These are phyloP conservation scores for Boeremia lycopersici DNA, from an alignment of 2,329 filamentous ascomycete species.

Conservation along the genomic window DNA sequence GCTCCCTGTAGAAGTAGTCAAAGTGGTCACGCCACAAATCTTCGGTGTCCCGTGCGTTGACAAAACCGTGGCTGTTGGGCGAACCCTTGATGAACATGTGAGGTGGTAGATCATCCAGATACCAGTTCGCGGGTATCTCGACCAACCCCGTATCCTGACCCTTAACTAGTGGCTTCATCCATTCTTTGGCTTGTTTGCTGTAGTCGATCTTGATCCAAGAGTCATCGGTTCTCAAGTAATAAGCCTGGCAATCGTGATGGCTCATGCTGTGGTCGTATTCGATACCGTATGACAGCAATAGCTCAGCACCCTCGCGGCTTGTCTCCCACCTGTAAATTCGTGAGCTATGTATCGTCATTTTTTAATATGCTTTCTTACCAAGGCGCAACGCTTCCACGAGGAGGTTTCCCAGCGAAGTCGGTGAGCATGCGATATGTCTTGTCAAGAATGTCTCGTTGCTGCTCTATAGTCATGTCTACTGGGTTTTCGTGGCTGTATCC, in stretches of 20 bases:
- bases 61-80: slow-evolving; percentile 67
- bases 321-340: slow-evolving; percentile 63
- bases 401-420: slow-evolving; percentile 72
- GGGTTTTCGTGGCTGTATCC: slow-evolving; percentile 78
- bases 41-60: slow-evolving; percentile 62
- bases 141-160: slow-evolving; percentile 67
- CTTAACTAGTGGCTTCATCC: slow-evolving; percentile 69
- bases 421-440: slow-evolving; percentile 75
- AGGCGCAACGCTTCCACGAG: slow-evolving; percentile 73
- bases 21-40: slow-evolving; percentile 71
- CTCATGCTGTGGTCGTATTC: slow-evolving; percentile 72
- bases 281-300: slow-evolving; percentile 69
- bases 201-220: slow-evolving; percentile 73
- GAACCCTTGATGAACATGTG: slow-evolving; percentile 75
- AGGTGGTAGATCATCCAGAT: slow-evolving; percentile 63
- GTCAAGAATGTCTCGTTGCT: slow-evolving; percentile 76
- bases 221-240: slow-evolving; percentile 68
- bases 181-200: slow-evolving; percentile 63
- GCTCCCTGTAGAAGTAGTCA: slow-evolving; percentile 75
- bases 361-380: slow-evolving; percentile 52
- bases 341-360: slow-evolving; percentile 44
- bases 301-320: slow-evolving; percentile 67
- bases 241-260: slow-evolving; percentile 68
- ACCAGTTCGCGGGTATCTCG: slow-evolving; percentile 71
- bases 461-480: slow-evolving; percentile 72